These are phyloP conservation scores for Fusarium chlamydosporum DNA, from an alignment of 2,329 filamentous ascomycete genomes.

Conservation along the genomic window DNA sequence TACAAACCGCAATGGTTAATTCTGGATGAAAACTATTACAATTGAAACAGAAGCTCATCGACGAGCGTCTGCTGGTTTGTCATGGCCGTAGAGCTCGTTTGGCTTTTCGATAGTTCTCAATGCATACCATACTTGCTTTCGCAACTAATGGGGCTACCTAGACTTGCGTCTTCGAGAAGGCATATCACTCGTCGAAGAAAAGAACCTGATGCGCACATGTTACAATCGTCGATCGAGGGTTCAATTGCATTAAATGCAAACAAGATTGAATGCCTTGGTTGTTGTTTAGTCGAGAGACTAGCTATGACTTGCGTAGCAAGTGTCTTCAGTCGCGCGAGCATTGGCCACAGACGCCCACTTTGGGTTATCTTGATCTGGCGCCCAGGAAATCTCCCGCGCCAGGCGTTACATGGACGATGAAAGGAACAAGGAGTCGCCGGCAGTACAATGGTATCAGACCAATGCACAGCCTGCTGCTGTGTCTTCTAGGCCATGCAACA, in stretches of 20 bases:
- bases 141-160: slow-evolving; percentile 15
- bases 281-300: slow-evolving; percentile 26
- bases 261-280: slow-evolving; percentile 27
- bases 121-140: slow-evolving; percentile 31
- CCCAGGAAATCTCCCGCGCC: slow-evolving; percentile 29
- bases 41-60: slow-evolving; percentile 1
- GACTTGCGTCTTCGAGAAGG: slow-evolving; percentile 31
- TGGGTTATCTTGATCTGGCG: slow-evolving; percentile 32
- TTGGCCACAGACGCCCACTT: slow-evolving; percentile 37
- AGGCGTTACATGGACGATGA: slow-evolving; percentile 24
- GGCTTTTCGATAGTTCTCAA: slow-evolving; percentile 11
- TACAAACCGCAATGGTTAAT: slow-evolving; percentile 4
- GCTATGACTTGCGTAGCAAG: slow-evolving; percentile 37
- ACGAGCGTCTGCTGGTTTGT: neutral
- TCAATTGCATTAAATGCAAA: slow-evolving; percentile 24
- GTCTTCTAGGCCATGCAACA: slow-evolving; percentile 42
- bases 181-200: slow-evolving; percentile 6
- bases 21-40: neutral
- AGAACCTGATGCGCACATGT: slow-evolving; percentile 16
- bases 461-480: slow-evolving; percentile 39
- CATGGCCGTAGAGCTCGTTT: slow-evolving; percentile 3
- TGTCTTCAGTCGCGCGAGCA: slow-evolving; percentile 33
- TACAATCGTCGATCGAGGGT: slow-evolving; percentile 21
- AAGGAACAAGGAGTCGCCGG: slow-evolving; percentile 41
- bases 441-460: slow-evolving; percentile 35